Evolutionary conservation across 2,329 filamentous ascomycete species (phyloP).

Genomic region (Dothistroma pini): DNA sequence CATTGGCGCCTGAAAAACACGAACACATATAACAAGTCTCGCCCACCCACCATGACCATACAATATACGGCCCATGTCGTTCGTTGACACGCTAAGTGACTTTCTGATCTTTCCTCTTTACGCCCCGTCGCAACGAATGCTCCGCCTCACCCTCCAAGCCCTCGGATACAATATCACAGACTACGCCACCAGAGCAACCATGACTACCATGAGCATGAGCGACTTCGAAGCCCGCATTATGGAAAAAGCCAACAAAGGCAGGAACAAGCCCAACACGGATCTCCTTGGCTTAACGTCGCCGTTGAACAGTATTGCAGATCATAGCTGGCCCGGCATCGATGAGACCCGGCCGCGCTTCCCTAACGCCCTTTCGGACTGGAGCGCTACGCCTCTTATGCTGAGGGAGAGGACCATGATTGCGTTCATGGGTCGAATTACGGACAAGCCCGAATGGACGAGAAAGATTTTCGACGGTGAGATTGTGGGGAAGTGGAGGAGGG

Average conservation of each 20-base stretch:
- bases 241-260: background rate
- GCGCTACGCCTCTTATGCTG: constrained; percentile 15
- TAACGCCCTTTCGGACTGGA: constrained; percentile 25
- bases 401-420: constrained; percentile 31
- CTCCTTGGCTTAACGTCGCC: constrained; percentile 12
- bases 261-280: background rate
- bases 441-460: constrained; percentile 32
- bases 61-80: background rate
- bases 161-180: background rate
- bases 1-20: background rate
- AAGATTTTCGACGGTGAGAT: constrained; percentile 32
- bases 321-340: background rate
- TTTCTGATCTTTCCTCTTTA: background rate
- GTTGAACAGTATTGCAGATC: constrained; percentile 10
- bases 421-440: constrained; percentile 30
- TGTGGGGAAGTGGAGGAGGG: constrained; percentile 26
- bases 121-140: background rate
- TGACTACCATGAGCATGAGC: background rate
- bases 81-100: background rate
- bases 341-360: constrained; percentile 13
- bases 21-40: background rate
- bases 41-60: background rate
- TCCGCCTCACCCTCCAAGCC: background rate
- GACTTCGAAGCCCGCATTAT: background rate
- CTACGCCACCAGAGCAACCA: background rate